Evolutionary conservation across 768 basidiomycete species (phyloP), one percentile per base, ranked within the genome.

Genomic region (Podaxis rugospora): DNA sequence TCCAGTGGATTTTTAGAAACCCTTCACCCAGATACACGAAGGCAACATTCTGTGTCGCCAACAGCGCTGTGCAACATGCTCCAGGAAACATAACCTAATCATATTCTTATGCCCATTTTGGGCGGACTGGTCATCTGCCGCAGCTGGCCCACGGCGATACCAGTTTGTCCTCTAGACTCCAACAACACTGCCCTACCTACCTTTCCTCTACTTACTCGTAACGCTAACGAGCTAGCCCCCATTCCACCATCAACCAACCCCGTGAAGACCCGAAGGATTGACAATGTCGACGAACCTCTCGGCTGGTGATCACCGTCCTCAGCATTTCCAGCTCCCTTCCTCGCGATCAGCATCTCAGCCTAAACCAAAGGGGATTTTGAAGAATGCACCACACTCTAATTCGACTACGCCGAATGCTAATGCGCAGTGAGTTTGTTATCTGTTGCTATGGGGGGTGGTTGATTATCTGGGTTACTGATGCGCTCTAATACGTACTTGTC

Each of bases 361-460:
- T 0, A 90, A 89, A 74, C 92, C 90, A 44, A 94, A 92, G 74
- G 92, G 92, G 36, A 94, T 94, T 67, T 75, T 94, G 68, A 94
- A 94, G 89, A 93, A 93, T 72, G 84, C 87, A 2, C 81, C 84
- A 16, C 82, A 77, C 46, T 69, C 69, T 16, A 77, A 80, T 32
- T 32, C 28, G 49, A 72, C 73, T 16, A 65, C 70, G 11, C 76
- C 70, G 46, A 50, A 37, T 36, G n/a, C 51, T 47, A 35, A 23
- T 18, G 71, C 75, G 62, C 85, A 89, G 88, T 89, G 65, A 69
- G 85, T 72, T 14, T 40, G 14, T 42, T 39, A 18, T 35, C 58
- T 53, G 65, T 56, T 25, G 28, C 50, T 37, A 49, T 2, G 28
- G 7, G 28, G 28, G 28, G 28, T 32, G 4, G n/a, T 18, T 13